Evolutionary conservation across 176 grass and related monocot genomes (phyloP).

Genomic region (Poa annua): DNA sequence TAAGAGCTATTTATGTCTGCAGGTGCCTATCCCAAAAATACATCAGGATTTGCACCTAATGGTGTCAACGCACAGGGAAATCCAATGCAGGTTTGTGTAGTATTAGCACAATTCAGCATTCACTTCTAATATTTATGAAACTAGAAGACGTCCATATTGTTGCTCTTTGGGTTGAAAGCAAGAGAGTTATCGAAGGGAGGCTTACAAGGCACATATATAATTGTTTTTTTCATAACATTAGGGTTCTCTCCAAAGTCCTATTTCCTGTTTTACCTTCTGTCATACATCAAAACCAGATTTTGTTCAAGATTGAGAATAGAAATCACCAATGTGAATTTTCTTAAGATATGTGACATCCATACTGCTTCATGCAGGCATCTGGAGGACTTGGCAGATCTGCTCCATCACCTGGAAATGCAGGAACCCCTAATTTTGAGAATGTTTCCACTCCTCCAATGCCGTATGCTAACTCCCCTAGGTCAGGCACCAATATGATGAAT

Average conservation of each 20-base stretch:
- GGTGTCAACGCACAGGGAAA: slow-evolving; percentile 56
- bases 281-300: slow-evolving; percentile 7
- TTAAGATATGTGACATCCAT: slow-evolving; percentile 24
- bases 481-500: slow-evolving; percentile 82
- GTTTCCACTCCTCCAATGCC: slow-evolving; percentile 93
- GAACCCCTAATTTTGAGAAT: slow-evolving; percentile 75
- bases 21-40: slow-evolving; percentile 72
- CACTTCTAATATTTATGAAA: slow-evolving; percentile 14
- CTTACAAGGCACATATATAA: not conserved
- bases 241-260: slow-evolving; percentile 2
- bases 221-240: slow-evolving; percentile 14
- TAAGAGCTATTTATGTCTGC: slow-evolving; percentile 47
- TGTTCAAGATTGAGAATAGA: not conserved
- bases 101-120: slow-evolving; percentile 1
- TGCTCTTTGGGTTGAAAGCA: slow-evolving; percentile 38
- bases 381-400: slow-evolving; percentile 71
- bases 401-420: slow-evolving; percentile 74
- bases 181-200: slow-evolving; percentile 24
- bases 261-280: slow-evolving; percentile 16
- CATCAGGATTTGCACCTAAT: slow-evolving; percentile 62
- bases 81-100: slow-evolving; percentile 71
- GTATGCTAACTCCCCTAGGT: slow-evolving; percentile 91
- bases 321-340: slow-evolving; percentile 16
- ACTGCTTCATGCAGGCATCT: slow-evolving; percentile 58
- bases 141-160: slow-evolving; percentile 31